Conservation (phyloP, 345 rosid species). For the Cardamine resedifolia region DNA sequence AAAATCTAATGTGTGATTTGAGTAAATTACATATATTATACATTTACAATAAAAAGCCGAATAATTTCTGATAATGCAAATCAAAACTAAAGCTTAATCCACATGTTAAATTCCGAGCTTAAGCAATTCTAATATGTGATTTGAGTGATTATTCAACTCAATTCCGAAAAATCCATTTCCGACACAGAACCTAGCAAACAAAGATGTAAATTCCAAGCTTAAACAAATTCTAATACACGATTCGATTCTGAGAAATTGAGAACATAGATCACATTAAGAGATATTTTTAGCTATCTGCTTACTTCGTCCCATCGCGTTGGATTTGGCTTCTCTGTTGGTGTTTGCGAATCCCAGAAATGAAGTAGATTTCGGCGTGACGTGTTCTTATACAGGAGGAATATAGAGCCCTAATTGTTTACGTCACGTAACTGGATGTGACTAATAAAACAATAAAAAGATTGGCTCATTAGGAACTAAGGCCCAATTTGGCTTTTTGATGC, state of each 20-base stretch:
- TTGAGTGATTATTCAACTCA: not conserved
- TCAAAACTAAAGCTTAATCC: conserved; percentile 15
- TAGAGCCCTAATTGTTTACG: not conserved
- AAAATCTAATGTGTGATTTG: not conserved
- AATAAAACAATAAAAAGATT: not conserved
- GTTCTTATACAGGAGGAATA: not conserved
- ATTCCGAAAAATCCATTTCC: not conserved
- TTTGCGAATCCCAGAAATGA: not conserved
- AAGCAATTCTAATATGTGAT: not conserved
- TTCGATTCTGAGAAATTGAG: not conserved
- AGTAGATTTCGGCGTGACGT: not conserved
- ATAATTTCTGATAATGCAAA: not conserved
- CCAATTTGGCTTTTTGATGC: not conserved
- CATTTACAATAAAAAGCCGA: too few species aligned
- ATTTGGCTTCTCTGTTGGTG: not conserved
- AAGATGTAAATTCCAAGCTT: not conserved
- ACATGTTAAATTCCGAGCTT: not conserved
- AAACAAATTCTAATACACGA: not conserved
- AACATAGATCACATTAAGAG: not conserved
- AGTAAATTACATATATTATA: not conserved
- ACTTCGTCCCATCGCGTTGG: conserved; percentile 19
- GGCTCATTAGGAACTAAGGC: not conserved
- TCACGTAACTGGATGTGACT: not conserved
- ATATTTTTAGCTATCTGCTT: not conserved
- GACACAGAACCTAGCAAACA: not conserved